phyloP scores from a whole-genome alignment of 371 early-diverging fungal species.

The Zychaea mexicana region DNA sequence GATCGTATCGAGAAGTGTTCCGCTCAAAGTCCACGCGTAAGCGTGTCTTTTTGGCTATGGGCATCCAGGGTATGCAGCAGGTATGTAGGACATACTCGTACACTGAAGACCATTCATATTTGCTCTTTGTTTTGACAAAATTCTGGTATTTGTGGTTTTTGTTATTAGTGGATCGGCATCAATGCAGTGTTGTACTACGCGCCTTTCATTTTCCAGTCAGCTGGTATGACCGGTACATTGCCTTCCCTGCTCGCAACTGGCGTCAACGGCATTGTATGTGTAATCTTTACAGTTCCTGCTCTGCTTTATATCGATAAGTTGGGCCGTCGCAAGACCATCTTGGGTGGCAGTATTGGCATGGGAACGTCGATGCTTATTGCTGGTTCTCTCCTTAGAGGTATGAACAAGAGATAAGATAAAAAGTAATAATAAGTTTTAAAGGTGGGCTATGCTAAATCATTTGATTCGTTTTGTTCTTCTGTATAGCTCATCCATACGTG shows the following conservation, averaged over 20 bases:
- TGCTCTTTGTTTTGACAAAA: neutral
- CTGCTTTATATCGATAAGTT: slow-evolving; percentile 19
- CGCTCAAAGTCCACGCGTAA: slow-evolving; percentile 33
- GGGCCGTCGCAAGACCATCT: slow-evolving; percentile 21
- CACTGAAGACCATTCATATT: too few species aligned
- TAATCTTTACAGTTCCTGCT: slow-evolving; percentile 27
- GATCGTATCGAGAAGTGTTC: slow-evolving; percentile 68
- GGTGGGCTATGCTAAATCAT: slow-evolving; percentile 51
- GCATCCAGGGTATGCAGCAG: slow-evolving; percentile 60
- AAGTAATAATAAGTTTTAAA: slow-evolving; percentile 43
- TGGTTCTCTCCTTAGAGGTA: slow-evolving; percentile 34
- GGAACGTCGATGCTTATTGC: slow-evolving; percentile 24
- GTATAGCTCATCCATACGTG: slow-evolving; percentile 11
- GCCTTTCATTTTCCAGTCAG: slow-evolving; percentile 24
- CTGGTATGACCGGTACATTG: slow-evolving; percentile 23
- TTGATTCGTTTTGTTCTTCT: neutral
- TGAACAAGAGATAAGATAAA: slow-evolving; percentile 21
- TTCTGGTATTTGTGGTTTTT: neutral
- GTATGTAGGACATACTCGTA: too few species aligned
- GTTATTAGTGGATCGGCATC: slow-evolving; percentile 27
- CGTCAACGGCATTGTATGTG: slow-evolving; percentile 24
- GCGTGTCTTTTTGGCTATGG: slow-evolving; percentile 61
- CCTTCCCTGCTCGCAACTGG: slow-evolving; percentile 27
- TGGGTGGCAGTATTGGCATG: slow-evolving; percentile 22
- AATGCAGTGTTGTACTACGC: slow-evolving; percentile 36